Percentiles rank a stretch among this genome's conserved stretches.
phyloP scores from a whole-genome alignment of 208 protist species.

The Novymonas esmeraldas region DNA sequence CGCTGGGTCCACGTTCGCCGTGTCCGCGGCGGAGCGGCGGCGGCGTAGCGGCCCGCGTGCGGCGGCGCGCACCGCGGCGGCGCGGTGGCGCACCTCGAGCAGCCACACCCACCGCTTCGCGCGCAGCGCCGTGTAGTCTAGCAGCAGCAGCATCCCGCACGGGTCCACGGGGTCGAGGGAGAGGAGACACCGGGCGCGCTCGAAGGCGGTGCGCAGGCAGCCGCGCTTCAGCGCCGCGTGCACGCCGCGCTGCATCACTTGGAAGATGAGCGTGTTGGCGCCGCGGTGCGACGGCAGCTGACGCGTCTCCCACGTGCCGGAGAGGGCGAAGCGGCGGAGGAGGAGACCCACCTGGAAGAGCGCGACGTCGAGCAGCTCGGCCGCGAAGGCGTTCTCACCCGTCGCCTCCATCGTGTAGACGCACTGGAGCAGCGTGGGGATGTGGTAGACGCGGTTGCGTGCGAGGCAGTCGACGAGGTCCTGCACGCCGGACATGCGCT shows the following conservation, averaged over 20 bases:
- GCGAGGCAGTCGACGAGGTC: constrained; percentile 63
- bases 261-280: constrained; percentile 60
- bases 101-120: constrained; percentile 84
- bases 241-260: constrained; percentile 59
- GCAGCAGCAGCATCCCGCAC: constrained; percentile 55
- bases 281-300: constrained; percentile 34
- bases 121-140: constrained; percentile 84
- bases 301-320: constrained; percentile 59
- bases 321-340: constrained; percentile 59
- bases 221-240: constrained; percentile 73
- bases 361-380: constrained; percentile 75
- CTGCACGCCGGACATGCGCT: constrained; percentile 36
- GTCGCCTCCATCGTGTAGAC: constrained; percentile 68
- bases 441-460: constrained; percentile 62
- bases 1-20: too few relatives aligned
- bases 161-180: constrained; percentile 80
- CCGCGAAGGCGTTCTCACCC: constrained; percentile 46
- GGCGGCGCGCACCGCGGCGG: constrained; percentile 5
- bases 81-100: constrained; percentile 47
- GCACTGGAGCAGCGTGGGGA: constrained; percentile 78
- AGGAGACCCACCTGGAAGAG: constrained; percentile 79
- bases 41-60: background rate
- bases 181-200: constrained; percentile 64
- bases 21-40: background rate
- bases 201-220: constrained; percentile 74